A percentile compares a stretch with the other conserved stretches of the same genome.
phyloP scores from a whole-genome alignment of 1,284 basidiomycete species.

The Ceratobasidium sp. region DNA sequence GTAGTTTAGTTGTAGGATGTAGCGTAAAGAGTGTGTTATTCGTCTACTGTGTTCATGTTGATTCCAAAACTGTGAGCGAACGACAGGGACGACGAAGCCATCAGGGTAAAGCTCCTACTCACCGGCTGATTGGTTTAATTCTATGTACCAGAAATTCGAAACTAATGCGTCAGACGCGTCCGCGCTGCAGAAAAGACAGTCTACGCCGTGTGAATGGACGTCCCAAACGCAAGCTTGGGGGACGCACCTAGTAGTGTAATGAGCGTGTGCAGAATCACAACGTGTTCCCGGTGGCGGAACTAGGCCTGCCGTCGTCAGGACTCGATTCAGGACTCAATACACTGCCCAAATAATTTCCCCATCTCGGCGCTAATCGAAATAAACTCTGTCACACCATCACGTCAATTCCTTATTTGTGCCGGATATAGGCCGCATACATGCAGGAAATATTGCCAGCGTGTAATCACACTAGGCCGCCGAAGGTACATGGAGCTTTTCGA shows the following conservation, averaged over 20 bases:
- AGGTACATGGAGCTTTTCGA: too few relatives aligned
- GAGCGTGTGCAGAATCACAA: background rate
- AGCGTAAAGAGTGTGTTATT: slow-evolving; percentile 15
- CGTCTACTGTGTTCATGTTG: background rate
- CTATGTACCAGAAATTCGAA: slow-evolving; percentile 7
- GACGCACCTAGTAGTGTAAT: background rate
- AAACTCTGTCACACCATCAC: too few relatives aligned
- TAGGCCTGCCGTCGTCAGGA: too few relatives aligned
- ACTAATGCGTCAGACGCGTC: slow-evolving; percentile 26
- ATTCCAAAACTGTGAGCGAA: too few relatives aligned
- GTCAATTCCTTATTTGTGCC: too few relatives aligned
- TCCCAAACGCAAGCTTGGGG: too few relatives aligned
- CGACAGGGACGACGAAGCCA: background rate
- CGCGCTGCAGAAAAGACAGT: slow-evolving; percentile 24
- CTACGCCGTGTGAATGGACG: background rate
- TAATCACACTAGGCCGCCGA: too few relatives aligned
- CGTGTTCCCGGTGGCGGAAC: background rate
- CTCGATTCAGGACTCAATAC: too few relatives aligned
- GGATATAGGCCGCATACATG: too few relatives aligned
- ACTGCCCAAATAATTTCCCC: too few relatives aligned
- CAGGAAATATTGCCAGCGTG: too few relatives aligned
- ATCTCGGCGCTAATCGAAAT: too few relatives aligned
- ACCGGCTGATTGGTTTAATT: background rate
- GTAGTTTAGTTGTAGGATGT: background rate
- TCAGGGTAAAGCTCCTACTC: slow-evolving; percentile 4